Base-by-base conservation (phyloP, 169 alveolate species). In the Cryptosporidium ryanae region DNA sequence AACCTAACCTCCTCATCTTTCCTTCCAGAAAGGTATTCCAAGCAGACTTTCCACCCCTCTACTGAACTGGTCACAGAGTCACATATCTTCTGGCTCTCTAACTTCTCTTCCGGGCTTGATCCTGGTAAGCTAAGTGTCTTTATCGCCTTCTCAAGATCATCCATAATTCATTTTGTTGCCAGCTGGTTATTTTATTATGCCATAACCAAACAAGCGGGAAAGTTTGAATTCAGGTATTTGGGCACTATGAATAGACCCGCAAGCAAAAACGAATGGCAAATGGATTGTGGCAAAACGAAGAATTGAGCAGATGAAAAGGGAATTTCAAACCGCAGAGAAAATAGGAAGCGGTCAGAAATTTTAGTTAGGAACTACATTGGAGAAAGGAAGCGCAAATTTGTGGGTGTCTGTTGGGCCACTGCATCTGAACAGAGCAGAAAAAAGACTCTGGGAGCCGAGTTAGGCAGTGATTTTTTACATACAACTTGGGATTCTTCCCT, bases 141-240 rank as follows among this genome's bases (percentile, higher is more conserved):
- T 32, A 76, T 76, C 23, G 87, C 87, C 54, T 43, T 76, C 59
- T 76, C 87, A 59, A 76, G 87, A 61, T 76, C 87, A 7, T 76
- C 87, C 87, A 76, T 76, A 25, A 59, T 55, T 76, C 46, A 1
- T 17, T 52, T 21, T n/a, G 27, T 1, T 52, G 27, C 18, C 21
- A 52, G 63, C 1, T n/a, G 63, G 27, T 52, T n/a, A 52, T 52
- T 7, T 52, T 52, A 52, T 1, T n/a, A 52, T 52, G 6, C 46
- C 46, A 38, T 38, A 38, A 6, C 13, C 1, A 12, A 5, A 7
- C 13, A 21, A 12, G 63, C 63, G 63, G 63, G 63, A 52, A 52
- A 52, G 0, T 52, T 52, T 52, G 27, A 38, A 38, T 38, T 38
- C 46, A 4, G 3, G 46, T 38, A 38, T 1, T 38, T 38, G 46